Percentiles rank a stretch among this genome's conserved stretches.
Conservation (phyloP, 345 rosid genomes). For the Salix arbutifolia region DNA sequence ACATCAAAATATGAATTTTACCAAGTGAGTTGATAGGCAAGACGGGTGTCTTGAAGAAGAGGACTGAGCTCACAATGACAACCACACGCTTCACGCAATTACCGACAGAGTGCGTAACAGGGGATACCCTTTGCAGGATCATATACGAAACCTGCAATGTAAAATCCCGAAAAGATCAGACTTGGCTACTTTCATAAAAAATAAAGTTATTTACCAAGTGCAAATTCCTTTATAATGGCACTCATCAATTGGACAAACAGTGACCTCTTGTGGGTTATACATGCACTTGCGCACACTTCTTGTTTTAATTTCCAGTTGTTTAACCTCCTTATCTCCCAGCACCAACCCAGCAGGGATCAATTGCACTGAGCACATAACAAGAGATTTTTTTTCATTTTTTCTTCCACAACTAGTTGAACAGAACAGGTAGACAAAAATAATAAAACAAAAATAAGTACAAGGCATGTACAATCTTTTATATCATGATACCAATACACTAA, state of each 20-base stretch:
- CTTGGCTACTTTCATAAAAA: not conserved
- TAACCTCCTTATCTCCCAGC: not conserved
- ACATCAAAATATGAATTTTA: slow-evolving; percentile 19
- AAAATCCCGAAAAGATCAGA: not conserved
- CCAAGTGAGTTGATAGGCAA: slow-evolving; percentile 77
- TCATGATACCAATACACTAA: not conserved
- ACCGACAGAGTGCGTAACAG: slow-evolving; percentile 96
- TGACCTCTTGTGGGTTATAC: not conserved
- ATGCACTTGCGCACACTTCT: not conserved
- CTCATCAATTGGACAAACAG: not conserved
- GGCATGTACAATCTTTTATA: not conserved
- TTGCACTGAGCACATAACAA: not conserved
- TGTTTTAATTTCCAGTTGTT: not conserved
- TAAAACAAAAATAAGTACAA: not conserved
- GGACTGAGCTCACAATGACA: slow-evolving; percentile 96
- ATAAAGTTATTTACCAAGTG: not conserved
- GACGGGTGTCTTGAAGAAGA: slow-evolving; percentile 85
- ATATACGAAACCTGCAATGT: slow-evolving; percentile 81
- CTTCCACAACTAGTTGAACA: not conserved
- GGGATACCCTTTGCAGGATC: slow-evolving; percentile 94
- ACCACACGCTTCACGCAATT: slow-evolving; percentile 99
- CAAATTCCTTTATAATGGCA: not conserved
- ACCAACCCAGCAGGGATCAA: not conserved
- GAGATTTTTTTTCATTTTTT: not conserved
- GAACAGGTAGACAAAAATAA: not conserved